Percentiles rank a stretch among this genome's conserved stretches.
Evolutionary conservation across 805 yeast genomes (phyloP).

Genomic region (Candida peoriensis): DNA sequence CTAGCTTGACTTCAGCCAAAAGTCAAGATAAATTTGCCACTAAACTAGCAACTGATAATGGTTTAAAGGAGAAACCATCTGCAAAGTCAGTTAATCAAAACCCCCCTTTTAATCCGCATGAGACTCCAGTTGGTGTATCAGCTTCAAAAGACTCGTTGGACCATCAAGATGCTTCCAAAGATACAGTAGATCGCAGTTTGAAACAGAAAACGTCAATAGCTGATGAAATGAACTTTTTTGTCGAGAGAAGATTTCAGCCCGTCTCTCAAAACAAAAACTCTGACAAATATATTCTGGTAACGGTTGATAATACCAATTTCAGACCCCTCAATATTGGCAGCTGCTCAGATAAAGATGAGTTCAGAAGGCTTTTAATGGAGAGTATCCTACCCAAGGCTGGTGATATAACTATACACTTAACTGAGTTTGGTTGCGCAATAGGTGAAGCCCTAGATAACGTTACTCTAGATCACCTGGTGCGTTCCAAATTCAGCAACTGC

Average conservation of each 20-base stretch:
- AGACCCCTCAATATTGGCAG: constrained; percentile 40
- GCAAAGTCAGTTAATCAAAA: background rate
- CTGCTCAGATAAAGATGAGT: constrained; percentile 26
- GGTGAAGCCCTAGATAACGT: constrained; percentile 55
- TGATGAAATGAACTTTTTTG: constrained; percentile 12
- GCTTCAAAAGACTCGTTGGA: background rate
- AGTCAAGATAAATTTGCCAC: too few species aligned
- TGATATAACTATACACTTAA: constrained; percentile 44
- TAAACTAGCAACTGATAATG: too few species aligned
- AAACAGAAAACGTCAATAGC: too few species aligned
- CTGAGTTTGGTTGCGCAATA: constrained; percentile 59
- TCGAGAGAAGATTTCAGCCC: constrained; percentile 37
- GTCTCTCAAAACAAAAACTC: constrained; percentile 26
- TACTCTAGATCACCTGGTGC: constrained; percentile 33
- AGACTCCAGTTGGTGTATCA: too few species aligned
- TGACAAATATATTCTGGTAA: constrained; percentile 44
- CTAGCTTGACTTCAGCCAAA: constrained; percentile 6
- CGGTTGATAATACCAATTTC: constrained; percentile 58
- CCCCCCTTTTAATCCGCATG: background rate
- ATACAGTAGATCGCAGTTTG: too few species aligned
- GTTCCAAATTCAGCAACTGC: constrained; percentile 28
- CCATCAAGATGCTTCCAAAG: constrained; percentile 1
- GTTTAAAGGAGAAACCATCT: too few species aligned
- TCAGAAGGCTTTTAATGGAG: constrained; percentile 36
- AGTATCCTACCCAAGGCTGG: constrained; percentile 27